Evolutionary conservation across 2,329 filamentous ascomycete species (phyloP).

Genomic region (Colletotrichum ledebouriae): DNA sequence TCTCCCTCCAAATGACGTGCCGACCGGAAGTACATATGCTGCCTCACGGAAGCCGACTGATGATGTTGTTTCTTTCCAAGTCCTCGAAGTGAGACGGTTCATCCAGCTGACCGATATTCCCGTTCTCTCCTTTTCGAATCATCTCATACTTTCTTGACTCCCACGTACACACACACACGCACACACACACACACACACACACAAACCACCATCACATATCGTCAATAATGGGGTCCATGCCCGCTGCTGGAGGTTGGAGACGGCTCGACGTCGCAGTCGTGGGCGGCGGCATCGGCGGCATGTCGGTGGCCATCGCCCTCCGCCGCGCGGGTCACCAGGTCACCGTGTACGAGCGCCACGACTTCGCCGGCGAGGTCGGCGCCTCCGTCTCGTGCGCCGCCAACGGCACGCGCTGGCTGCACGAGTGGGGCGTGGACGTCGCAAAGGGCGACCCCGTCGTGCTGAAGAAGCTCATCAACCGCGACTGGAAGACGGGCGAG

Average conservation of each 20-base stretch:
- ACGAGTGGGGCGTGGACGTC: conserved; percentile 77
- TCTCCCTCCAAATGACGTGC: not conserved
- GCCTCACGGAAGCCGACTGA: not conserved
- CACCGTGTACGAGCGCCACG: conserved; percentile 75
- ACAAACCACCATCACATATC: not conserved
- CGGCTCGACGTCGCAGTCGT: conserved; percentile 59
- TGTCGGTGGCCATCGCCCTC: conserved; percentile 61
- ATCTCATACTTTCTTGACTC: not conserved
- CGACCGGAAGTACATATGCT: conserved; percentile 29
- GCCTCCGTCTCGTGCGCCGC: conserved; percentile 77
- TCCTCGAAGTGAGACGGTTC: not conserved
- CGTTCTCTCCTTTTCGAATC: not conserved
- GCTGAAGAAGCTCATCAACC: conserved; percentile 75
- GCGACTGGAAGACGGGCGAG: conserved; percentile 78
- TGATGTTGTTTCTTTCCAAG: not conserved
- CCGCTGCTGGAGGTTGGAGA: conserved; percentile 54
- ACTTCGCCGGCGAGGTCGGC: conserved; percentile 77
- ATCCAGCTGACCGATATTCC: not conserved
- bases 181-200: too few relatives aligned
- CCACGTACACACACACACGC: too few relatives aligned
- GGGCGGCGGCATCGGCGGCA: conserved; percentile 63
- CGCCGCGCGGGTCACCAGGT: conserved; percentile 62
- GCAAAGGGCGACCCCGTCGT: conserved; percentile 75
- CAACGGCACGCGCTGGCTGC: conserved; percentile 77
- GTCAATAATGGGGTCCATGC: conserved; percentile 33